Base-by-base conservation (phyloP, 176 grass and related monocot genomes). In the Alopecurus myosuroides region DNA sequence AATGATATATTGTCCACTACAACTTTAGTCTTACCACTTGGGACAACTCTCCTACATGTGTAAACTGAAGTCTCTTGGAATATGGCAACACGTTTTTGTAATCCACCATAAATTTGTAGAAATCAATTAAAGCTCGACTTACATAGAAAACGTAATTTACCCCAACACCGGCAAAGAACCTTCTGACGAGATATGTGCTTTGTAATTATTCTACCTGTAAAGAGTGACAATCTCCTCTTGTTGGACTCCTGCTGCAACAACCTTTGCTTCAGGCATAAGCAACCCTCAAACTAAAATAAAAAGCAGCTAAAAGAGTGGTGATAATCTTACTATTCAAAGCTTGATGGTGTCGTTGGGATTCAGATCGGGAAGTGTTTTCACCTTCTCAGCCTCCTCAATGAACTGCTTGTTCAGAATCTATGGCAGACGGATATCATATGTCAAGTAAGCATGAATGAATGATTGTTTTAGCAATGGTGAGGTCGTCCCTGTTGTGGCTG, bases 121-220 rank as follows among this genome's bases (percentile, higher is more conserved):
- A 65, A 83, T 33, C 31, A 39, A 79, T 28, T 28, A 35, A 70
- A 66, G 11, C 29, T 33, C 10, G 53, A 95, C 95, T 95, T 93
- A 98, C 95, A 95, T 84, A 76, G 93, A 93, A 88, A 98, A 95
- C 68, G 94, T 94, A 55, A 98, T 91, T 85, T 98, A 98, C 95
- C 31, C 89, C 88, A 50, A 93, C 88, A 85, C 93, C 93, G 66
- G 95, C 85, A 86, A 92, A 95, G 39, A 95, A 93, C 81, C 91
- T 93, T 84, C 95, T 85, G 35, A 95, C 93, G 93, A 25, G 61
- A 88, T 80, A 89, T 98, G 73, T 91, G 89, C 66, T 98, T 98
- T 23, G 95, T 85, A 31, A 98, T 98, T 52, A 98, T 94, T 80
- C 95, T 93, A 26, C 95, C 95, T 79, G 92, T 98, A 70, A 92